phyloP scores from a whole-genome alignment of 345 rosid species.

The Salix dunnii region DNA sequence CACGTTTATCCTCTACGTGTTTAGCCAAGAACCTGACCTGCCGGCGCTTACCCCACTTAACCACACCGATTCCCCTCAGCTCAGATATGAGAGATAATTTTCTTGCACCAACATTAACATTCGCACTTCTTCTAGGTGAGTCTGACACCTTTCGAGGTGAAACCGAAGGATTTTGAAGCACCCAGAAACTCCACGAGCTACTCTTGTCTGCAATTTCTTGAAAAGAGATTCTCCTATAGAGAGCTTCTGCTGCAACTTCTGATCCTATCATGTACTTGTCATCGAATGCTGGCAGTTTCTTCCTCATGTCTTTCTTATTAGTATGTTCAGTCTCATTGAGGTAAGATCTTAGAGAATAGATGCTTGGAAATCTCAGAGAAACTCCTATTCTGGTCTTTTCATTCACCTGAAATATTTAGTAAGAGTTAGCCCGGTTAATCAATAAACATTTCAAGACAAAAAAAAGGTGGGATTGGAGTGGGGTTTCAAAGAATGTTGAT shows the following conservation, averaged over 20 bases:
- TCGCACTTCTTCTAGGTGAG: conserved; percentile 13
- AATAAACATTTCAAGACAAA: background rate
- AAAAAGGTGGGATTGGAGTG: background rate
- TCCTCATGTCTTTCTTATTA: conserved; percentile 17
- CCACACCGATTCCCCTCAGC: conserved; percentile 45
- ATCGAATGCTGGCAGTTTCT: conserved; percentile 64
- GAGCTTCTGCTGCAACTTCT: conserved; percentile 56
- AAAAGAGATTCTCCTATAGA: conserved; percentile 53
- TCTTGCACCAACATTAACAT: conserved; percentile 22
- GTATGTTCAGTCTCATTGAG: conserved; percentile 34
- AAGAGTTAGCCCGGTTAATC: background rate
- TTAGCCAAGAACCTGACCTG: conserved; percentile 43
- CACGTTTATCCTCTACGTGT: conserved; percentile 1
- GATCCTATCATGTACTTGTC: conserved; percentile 53
- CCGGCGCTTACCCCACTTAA: conserved; percentile 73
- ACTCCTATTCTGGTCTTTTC: conserved; percentile 55
- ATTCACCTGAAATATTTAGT: conserved; percentile 45
- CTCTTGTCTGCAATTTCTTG: conserved; percentile 46
- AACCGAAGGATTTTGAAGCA: conserved; percentile 15
- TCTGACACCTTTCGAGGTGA: conserved; percentile 7
- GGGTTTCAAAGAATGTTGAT: background rate
- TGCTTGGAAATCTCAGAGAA: conserved; percentile 68
- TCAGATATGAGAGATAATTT: conserved; percentile 49
- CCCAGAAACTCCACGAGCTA: conserved; percentile 64
- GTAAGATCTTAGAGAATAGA: conserved; percentile 46